Percentiles rank a stretch among this genome's conserved stretches.
Evolutionary conservation across 352 stramenopile species (phyloP).

Genomic region (Pythium plurisporium): DNA sequence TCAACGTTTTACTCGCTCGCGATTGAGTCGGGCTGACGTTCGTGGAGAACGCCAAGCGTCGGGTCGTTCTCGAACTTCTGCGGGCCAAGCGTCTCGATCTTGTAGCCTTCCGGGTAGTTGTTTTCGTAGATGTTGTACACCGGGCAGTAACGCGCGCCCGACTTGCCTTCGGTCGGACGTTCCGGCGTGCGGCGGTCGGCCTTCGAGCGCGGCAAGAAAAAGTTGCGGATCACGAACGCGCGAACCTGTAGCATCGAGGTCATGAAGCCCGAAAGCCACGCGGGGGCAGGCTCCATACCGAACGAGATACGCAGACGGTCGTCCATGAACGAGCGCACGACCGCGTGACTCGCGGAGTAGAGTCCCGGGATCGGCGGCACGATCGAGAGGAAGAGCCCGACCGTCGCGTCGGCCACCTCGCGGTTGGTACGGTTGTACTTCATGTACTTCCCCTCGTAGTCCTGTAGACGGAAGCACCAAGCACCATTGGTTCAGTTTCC

Average conservation of each 20-base stretch:
- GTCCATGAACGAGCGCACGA: slow-evolving; percentile 13
- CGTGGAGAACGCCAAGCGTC: slow-evolving; percentile 7
- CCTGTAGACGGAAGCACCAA: neutral
- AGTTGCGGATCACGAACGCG: slow-evolving; percentile 8
- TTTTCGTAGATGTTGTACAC: slow-evolving; percentile 8
- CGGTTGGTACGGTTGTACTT: slow-evolving; percentile 1
- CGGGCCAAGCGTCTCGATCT: slow-evolving; percentile 4
- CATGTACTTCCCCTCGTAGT: slow-evolving; percentile 18
- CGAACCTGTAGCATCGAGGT: neutral
- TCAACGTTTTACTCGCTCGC: neutral
- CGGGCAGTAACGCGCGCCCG: neutral
- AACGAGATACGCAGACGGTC: neutral
- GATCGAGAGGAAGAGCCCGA: slow-evolving; percentile 11
- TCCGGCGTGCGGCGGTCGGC: slow-evolving; percentile 4
- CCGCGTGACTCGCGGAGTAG: neutral
- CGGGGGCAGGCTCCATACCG: slow-evolving; percentile 1
- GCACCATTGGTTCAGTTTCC: too few relatives aligned
- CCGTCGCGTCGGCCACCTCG: slow-evolving; percentile 4
- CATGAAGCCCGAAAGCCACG: neutral
- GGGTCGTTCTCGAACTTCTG: slow-evolving; percentile 12
- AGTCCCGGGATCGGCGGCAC: slow-evolving; percentile 4
- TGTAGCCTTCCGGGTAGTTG: slow-evolving; percentile 10
- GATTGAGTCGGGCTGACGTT: slow-evolving; percentile 4
- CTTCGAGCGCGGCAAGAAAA: slow-evolving; percentile 2
- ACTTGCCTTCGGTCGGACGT: neutral